These are phyloP conservation scores for Byssothecium circinans DNA, from an alignment of 2,329 filamentous ascomycete species.

Conservation along the genomic window DNA sequence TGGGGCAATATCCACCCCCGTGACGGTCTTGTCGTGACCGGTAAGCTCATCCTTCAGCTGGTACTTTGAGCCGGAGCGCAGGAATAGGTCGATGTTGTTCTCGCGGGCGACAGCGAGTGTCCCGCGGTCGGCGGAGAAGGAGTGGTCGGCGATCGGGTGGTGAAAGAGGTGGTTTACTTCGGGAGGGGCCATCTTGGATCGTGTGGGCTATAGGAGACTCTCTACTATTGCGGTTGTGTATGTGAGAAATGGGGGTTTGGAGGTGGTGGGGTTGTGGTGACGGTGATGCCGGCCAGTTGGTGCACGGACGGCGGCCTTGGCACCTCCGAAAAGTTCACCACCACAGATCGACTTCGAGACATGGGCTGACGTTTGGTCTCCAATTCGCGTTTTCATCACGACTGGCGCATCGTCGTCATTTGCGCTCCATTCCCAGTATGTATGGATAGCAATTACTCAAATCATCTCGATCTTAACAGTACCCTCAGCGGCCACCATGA, in stretches of 20 bases:
- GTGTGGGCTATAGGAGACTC: constrained; percentile 83
- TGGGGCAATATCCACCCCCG: constrained; percentile 92
- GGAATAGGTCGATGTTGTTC: constrained; percentile 86
- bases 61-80: constrained; percentile 71
- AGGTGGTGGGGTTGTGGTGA: constrained; percentile 13
- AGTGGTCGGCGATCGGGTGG: constrained; percentile 94
- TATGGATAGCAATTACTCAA: background rate
- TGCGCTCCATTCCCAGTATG: constrained; percentile 2
- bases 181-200: constrained; percentile 70
- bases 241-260: constrained; percentile 8
- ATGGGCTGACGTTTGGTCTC: too few relatives aligned
- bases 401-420: constrained; percentile 1
- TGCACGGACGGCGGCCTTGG: constrained; percentile 26
- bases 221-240: constrained; percentile 68
- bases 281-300: constrained; percentile 11
- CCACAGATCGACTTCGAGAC: constrained; percentile 1
- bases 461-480: background rate
- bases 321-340: constrained; percentile 37
- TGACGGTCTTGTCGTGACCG: constrained; percentile 96
- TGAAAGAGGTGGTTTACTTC: constrained; percentile 98
- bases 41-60: constrained; percentile 88
- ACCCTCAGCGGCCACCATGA: constrained; percentile 28
- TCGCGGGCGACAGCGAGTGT: constrained; percentile 91
- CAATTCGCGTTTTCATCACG: background rate
- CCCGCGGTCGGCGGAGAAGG: constrained; percentile 88